Percentiles rank a stretch among this genome's conserved stretches.
Conservation (phyloP, 2,329 filamentous ascomycete species). For the Exophiala oligosperma region DNA sequence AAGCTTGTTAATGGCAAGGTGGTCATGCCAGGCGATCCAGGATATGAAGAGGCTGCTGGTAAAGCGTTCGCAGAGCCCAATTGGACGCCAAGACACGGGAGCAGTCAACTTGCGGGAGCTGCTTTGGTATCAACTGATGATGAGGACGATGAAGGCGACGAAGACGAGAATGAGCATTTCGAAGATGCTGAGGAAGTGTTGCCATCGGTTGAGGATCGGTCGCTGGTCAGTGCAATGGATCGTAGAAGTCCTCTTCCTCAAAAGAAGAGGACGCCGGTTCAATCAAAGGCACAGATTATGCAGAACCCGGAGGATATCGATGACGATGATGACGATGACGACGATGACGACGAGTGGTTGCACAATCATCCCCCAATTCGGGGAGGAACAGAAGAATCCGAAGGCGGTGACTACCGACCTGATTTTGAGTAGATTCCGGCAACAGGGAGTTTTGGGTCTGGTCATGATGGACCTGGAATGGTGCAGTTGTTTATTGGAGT, state of each 20-base stretch:
- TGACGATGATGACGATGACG: constrained; percentile 3
- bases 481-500: too few species aligned
- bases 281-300: constrained; percentile 33
- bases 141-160: constrained; percentile 17
- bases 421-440: background rate
- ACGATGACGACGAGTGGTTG: constrained; percentile 19
- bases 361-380: constrained; percentile 3
- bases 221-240: background rate
- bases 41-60: constrained; percentile 10
- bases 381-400: constrained; percentile 29
- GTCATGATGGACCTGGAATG: background rate
- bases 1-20: constrained; percentile 28
- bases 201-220: background rate
- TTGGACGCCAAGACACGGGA: constrained; percentile 21
- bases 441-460: too few species aligned
- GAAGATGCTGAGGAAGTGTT: constrained; percentile 26
- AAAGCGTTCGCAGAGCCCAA: background rate
- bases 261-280: constrained; percentile 30
- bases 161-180: constrained; percentile 10
- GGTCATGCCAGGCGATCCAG: constrained; percentile 20
- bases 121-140: constrained; percentile 26
- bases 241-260: background rate
- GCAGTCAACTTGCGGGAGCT: constrained; percentile 24
- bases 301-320: constrained; percentile 11
- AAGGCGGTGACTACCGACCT: constrained; percentile 21